Evolutionary conservation across 2,329 filamentous ascomycete species (phyloP), one percentile per base, ranked within the genome.

Genomic region (Aschersonia sp.): DNA sequence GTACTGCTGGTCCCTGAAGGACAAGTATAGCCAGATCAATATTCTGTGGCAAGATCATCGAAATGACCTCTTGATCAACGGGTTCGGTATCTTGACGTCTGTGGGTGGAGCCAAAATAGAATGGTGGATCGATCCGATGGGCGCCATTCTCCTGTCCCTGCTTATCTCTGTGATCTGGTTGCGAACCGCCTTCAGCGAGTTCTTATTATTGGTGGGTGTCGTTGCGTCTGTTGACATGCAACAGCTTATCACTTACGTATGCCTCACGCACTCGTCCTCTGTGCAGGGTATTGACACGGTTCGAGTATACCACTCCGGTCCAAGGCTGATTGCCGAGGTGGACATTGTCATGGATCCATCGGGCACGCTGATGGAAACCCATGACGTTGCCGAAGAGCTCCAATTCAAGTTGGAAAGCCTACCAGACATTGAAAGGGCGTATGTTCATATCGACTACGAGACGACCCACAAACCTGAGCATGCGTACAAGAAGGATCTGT

Each of bases 1-100:
- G 30, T 97, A 95, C 70, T 97, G 92, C 68, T 97, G 84, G 79
- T 79, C 86, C 5, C 67, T 97, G 57, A 83, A 90, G 55, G 83
- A 95, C 68, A 85, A 87, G 58, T 95, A 97, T 70, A 87, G 81
- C 51, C 89, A 95, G 64, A 80, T 95, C 53, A 78, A 84, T 49
- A 95, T 95, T 60, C 71, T 97, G 11, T 95, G 88, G 89, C 86
- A 94, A 64, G 90, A 97, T 59, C 92, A 98, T 68, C 83, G 92
- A 51, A 98, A 98, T 60, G 92, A 98, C 60, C 72, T 98, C n/a
- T 73, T 95, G 57, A 87, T 98, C 74, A 98, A 97, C 63, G 87
- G 87, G 47, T 87, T 94, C 55, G 88, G 84, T 77, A 81, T 97
- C 53, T 66, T 95, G 47, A 95, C 89, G 1, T 90, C 85, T 3